Evolutionary conservation across 1,284 basidiomycete genomes (phyloP), one percentile per base, ranked within the genome.

Genomic region (Apiotrichum brassicae): DNA sequence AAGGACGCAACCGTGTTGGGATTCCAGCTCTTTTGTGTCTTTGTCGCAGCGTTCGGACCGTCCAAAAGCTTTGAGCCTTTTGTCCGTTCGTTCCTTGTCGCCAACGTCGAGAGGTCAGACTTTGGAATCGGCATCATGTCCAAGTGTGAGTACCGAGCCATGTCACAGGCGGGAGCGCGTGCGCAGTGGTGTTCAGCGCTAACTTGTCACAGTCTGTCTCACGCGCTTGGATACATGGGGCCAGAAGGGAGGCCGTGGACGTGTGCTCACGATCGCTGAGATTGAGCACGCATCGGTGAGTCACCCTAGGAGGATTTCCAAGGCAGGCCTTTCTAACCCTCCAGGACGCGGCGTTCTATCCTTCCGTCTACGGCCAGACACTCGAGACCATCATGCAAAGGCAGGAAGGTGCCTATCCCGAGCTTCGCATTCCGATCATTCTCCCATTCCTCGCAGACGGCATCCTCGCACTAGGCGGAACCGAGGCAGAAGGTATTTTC

Each of bases 401-500:
- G 12, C 91, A 94, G 71, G 82, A 83, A 61, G 81, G 85, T 35
- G 87, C 83, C 36, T 92, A 93, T 62, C 86, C 88, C 2, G 77
- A 81, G 46, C 81, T 85, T 57, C 85, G 84, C 69, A 83, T 93
- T 7, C 91, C 91, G 13, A 87, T 92, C 68, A 86, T 94, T 61
- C 81, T 94, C 4, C 87, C 89, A 18, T 94, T 94, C 78, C 82
- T 94, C 26, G 83, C 87, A 1, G 86, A 93, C 60, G 88, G 87
- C 8, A 90, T 94, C 58, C 79, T 95, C 23, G 86, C 87, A 3
- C 77, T 92, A 4, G 88, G 89, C 1, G 89, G 90, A 3, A 81
- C 83, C 33, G 83, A 83, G 63, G 75, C 83, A 22, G 88, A 93
- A 63, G 91, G 91, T 25, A 90, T 93, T 54, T 95, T 93, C 75